phyloP scores from a whole-genome alignment of 1,284 basidiomycete genomes.

The Rhodotorula sp. region DNA sequence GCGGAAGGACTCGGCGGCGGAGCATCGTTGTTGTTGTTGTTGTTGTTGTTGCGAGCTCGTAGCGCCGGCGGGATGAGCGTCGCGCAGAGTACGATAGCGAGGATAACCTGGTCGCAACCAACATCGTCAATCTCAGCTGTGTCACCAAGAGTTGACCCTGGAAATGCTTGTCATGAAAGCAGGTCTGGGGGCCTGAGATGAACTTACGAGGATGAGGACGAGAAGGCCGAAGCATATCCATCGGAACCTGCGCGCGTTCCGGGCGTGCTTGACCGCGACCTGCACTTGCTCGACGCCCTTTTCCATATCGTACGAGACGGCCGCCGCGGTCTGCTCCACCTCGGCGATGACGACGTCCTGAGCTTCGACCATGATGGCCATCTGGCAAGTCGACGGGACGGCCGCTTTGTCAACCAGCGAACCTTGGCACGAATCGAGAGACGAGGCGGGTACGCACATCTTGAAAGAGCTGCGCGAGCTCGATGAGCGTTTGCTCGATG shows the following conservation, averaged over 20 bases:
- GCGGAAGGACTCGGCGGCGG: too few species aligned
- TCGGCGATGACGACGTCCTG: slow-evolving; percentile 70
- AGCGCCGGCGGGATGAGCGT: slow-evolving; percentile 7
- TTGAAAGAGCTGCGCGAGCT: slow-evolving; percentile 82
- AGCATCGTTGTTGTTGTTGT: not conserved
- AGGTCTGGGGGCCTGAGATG: too few species aligned
- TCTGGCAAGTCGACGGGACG: slow-evolving; percentile 54
- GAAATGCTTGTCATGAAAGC: not conserved
- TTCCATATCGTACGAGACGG: slow-evolving; percentile 65
- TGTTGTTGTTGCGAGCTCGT: not conserved
- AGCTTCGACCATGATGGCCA: slow-evolving; percentile 73
- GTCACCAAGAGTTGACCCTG: too few species aligned
- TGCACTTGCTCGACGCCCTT: slow-evolving; percentile 52
- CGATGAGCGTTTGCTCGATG: slow-evolving; percentile 78
- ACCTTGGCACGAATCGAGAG: not conserved
- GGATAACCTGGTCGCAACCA: not conserved
- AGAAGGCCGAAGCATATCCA: slow-evolving; percentile 56
- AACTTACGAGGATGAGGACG: slow-evolving; percentile 34
- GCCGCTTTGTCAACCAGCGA: not conserved
- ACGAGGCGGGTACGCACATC: slow-evolving; percentile 52
- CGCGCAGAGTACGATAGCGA: slow-evolving; percentile 10
- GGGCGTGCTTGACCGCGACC: slow-evolving; percentile 50
- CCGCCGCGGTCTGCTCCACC: slow-evolving; percentile 62
- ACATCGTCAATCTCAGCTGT: not conserved
- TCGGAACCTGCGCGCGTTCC: slow-evolving; percentile 67